Evolutionary conservation across 2,329 filamentous ascomycete genomes (phyloP), one percentile per base, ranked within the genome.

Genomic region (Ascochyta fabae): DNA sequence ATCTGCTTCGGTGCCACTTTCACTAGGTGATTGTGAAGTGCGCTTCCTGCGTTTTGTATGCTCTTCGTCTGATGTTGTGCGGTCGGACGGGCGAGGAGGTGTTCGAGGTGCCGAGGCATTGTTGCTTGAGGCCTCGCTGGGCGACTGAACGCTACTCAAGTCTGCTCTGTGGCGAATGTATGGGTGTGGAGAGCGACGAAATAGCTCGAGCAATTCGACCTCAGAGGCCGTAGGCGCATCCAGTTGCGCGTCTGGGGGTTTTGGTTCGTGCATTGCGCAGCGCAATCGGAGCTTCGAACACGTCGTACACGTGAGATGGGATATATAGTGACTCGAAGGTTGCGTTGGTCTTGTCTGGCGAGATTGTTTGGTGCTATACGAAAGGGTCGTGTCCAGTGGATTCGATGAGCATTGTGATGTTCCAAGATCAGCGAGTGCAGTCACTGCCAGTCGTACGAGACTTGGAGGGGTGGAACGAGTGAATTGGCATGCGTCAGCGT

Each of bases 1-100:
- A 68, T 97, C 94, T 35, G 94, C 94, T 73, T 98, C 94, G 16
- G 93, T 96, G 23, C 94, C 94, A 73, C 92, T 96, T 65, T 96
- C 93, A 74, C 91, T 96, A 10, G 85, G 85, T 34, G 72, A 74
- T 33, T 67, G 68, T 9, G 71, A 70, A 10, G 47, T 35, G n/a
- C 41, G 38, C 61, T 69, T 74, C 52, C 69, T 65, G 24, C 67
- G 61, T 38, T 64, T 70, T 36, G 64, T 63, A 15, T 59, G 58
- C 54, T 71, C 67, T 42, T 66, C 59, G 44, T 71, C 72, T 38
- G 62, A 62, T 59, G 61, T 61, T 56, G 63, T 62, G 51, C 58
- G 51, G 44, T 60, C 53, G 15, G 64, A 56, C 22, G 63, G 57
- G 15, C 50, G 53, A 29, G 60, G 57, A 16, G 54, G 58, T 15